phyloP scores from a whole-genome alignment of 2,329 filamentous ascomycete species.

The Penicillium glabrum region DNA sequence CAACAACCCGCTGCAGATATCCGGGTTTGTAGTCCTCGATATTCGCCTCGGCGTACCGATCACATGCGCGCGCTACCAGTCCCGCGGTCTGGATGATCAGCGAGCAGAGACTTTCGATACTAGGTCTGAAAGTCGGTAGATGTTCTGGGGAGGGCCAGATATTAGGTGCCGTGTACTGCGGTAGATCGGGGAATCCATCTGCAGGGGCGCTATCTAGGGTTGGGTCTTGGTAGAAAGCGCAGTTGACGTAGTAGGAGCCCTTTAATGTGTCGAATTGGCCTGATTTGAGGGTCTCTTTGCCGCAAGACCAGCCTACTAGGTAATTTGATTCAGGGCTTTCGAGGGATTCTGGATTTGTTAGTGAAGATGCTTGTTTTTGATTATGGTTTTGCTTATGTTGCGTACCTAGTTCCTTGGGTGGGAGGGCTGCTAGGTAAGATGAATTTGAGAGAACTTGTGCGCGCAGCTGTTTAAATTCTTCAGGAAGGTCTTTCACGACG shows the following conservation, averaged over 20 bases:
- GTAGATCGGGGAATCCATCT: slow-evolving; percentile 56
- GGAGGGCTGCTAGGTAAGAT: slow-evolving; percentile 82
- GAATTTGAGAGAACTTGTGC: slow-evolving; percentile 77
- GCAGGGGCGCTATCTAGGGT: slow-evolving; percentile 38
- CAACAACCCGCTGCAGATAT: slow-evolving; percentile 85
- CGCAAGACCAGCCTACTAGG: slow-evolving; percentile 64
- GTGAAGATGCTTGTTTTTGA: neutral
- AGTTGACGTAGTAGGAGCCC: slow-evolving; percentile 65
- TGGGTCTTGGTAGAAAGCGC: slow-evolving; percentile 52
- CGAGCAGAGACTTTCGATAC: slow-evolving; percentile 72
- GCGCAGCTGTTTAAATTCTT: slow-evolving; percentile 69
- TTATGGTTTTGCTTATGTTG: slow-evolving; percentile 1
- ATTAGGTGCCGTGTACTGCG: slow-evolving; percentile 87
- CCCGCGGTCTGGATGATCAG: slow-evolving; percentile 88
- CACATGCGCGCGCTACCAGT: slow-evolving; percentile 86
- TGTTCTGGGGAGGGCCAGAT: slow-evolving; percentile 73
- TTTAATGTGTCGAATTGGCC: slow-evolving; percentile 64
- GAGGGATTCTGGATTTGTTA: slow-evolving; percentile 36
- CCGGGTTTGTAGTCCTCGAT: slow-evolving; percentile 73
- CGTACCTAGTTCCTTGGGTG: slow-evolving; percentile 67
- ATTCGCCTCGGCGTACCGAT: slow-evolving; percentile 76
- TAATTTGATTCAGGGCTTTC: slow-evolving; percentile 54
- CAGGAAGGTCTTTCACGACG: slow-evolving; percentile 81
- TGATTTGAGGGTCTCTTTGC: slow-evolving; percentile 62
- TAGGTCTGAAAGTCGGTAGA: slow-evolving; percentile 72